These are phyloP conservation scores for Pseudogymnoascus sp. DNA, from an alignment of 2,329 filamentous ascomycete species.

Conservation along the genomic window DNA sequence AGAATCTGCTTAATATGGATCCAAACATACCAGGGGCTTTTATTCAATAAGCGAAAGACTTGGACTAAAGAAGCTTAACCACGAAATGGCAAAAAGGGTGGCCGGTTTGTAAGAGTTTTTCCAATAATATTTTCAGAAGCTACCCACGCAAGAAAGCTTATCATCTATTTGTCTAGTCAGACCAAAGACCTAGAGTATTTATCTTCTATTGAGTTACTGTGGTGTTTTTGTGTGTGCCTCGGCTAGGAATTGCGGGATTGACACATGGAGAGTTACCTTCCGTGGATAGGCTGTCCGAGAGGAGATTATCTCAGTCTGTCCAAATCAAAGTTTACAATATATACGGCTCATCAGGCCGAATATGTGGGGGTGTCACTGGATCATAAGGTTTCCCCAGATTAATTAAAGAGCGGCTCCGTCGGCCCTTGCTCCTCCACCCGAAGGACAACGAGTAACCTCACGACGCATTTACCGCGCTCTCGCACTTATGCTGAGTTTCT, in stretches of 20 bases:
- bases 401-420: background rate
- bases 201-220: background rate
- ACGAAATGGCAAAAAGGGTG: background rate
- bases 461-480: background rate
- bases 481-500: background rate
- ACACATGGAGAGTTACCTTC: background rate
- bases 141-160: background rate
- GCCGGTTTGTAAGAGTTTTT: background rate
- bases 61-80: background rate
- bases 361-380: background rate
- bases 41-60: background rate
- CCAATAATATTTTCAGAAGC: background rate
- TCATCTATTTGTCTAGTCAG: background rate
- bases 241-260: background rate
- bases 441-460: background rate
- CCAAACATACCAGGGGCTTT: background rate
- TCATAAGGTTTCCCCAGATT: background rate
- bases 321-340: background rate
- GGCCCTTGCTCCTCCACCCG: background rate
- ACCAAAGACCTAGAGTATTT: background rate
- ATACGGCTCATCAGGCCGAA: background rate
- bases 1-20: background rate
- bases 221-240: background rate
- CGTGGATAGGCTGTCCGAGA: background rate
- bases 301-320: background rate